Conservation (phyloP, 768 basidiomycete genomes). For the Exidia glandulosa region DNA sequence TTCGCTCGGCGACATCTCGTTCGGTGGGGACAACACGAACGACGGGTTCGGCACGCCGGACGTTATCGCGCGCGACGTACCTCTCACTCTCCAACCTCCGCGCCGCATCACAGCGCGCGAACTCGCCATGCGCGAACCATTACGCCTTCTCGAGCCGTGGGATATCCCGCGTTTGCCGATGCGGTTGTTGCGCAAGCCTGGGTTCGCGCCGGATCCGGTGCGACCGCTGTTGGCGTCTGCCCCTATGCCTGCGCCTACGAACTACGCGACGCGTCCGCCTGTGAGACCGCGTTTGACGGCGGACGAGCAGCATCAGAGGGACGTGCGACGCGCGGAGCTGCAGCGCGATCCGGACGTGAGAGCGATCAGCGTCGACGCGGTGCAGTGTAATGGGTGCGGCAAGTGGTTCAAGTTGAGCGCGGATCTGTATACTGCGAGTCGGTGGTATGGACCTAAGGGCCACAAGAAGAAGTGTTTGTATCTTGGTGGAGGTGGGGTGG, state of each 20-base stretch:
- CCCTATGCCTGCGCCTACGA: neutral
- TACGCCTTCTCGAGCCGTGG: neutral
- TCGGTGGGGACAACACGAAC: no score
- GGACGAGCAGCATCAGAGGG: neutral
- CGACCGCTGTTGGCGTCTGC: neutral
- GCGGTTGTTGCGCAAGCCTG: neutral
- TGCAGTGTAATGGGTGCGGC: neutral
- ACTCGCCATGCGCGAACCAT: neutral
- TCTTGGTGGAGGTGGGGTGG: neutral
- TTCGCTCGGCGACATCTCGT: neutral
- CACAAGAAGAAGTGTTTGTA: neutral
- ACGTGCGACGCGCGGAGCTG: neutral
- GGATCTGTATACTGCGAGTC: neutral
- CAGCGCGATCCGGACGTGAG: neutral
- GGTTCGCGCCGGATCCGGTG: neutral
- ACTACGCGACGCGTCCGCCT: neutral
- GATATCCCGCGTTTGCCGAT: neutral
- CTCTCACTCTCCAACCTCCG: neutral
- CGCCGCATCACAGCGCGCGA: neutral
- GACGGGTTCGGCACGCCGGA: neutral
- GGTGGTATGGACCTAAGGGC: neutral
- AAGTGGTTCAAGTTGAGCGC: neutral
- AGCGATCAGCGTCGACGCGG: neutral
- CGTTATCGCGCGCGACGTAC: neutral
- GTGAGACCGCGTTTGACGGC: neutral